phyloP scores from a whole-genome alignment of 1,284 basidiomycete genomes.

The Microstroma glucosiphilum region DNA sequence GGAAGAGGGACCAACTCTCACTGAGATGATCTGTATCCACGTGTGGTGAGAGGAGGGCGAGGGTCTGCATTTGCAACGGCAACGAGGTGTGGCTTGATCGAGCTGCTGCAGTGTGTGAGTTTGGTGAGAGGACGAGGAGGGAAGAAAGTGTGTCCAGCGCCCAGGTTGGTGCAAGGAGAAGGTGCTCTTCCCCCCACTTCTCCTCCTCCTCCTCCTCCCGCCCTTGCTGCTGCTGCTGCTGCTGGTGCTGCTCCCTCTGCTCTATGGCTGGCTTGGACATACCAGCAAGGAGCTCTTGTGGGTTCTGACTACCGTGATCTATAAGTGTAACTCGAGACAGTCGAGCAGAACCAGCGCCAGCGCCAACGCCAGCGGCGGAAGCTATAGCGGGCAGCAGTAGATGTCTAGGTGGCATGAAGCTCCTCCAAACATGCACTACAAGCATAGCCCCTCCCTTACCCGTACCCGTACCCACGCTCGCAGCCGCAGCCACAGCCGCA shows the following conservation, averaged over 20 bases:
- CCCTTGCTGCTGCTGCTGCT: neutral
- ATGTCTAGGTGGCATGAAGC: constrained; percentile 26
- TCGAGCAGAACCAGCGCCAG: no score
- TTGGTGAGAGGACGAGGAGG: neutral
- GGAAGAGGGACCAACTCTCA: constrained; percentile 9
- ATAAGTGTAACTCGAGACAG: neutral
- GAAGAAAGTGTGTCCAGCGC: constrained; percentile 4
- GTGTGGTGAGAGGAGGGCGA: constrained; percentile 11
- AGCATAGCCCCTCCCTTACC: neutral
- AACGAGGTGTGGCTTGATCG: neutral
- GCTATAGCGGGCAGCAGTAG: constrained; percentile 12
- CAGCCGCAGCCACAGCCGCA: neutral
- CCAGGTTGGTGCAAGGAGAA: constrained; percentile 15
- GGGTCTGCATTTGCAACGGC: neutral
- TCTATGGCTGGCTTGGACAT: no score
- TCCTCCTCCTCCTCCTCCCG: neutral
- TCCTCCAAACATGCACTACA: constrained; percentile 21
- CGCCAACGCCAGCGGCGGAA: neutral
- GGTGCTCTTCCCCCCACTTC: neutral
- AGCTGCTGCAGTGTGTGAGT: neutral
- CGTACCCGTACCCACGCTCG: no score
- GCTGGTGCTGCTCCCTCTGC: no score
- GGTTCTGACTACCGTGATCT: constrained; percentile 4
- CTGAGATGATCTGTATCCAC: constrained; percentile 27
- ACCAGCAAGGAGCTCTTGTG: neutral